Evolutionary conservation across 2,329 filamentous ascomycete species (phyloP).

Genomic region (Sclerotinia glacialis): DNA sequence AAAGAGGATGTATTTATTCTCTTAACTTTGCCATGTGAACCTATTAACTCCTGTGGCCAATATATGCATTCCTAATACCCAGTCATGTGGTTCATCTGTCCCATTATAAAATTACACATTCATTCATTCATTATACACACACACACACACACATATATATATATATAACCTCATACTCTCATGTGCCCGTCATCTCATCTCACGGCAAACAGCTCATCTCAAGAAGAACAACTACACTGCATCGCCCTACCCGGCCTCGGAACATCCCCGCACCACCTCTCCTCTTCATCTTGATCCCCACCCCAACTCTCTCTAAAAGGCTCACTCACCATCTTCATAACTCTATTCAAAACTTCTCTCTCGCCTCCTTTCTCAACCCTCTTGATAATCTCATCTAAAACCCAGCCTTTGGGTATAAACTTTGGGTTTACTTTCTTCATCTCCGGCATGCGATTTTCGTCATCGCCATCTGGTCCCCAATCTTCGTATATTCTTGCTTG

Average conservation of each 20-base stretch:
- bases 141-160: too few relatives aligned
- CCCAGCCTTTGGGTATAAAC: slow-evolving; percentile 87
- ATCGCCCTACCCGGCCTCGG: slow-evolving; percentile 73
- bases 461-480: slow-evolving; percentile 59
- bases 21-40: background rate
- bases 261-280: slow-evolving; percentile 81
- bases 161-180: background rate
- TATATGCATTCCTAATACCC: background rate
- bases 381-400: slow-evolving; percentile 88
- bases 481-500: slow-evolving; percentile 68
- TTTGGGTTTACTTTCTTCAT: slow-evolving; percentile 93
- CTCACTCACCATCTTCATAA: slow-evolving; percentile 79
- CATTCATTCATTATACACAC: background rate
- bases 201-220: slow-evolving; percentile 26
- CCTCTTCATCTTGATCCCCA: slow-evolving; percentile 71
- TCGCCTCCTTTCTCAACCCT: slow-evolving; percentile 83
- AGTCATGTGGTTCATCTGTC: background rate
- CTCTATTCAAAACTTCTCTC: slow-evolving; percentile 68
- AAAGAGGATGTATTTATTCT: background rate
- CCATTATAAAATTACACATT: background rate
- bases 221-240: slow-evolving; percentile 96
- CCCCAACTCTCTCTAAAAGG: slow-evolving; percentile 81
- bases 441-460: slow-evolving; percentile 55
- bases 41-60: background rate
- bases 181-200: background rate